Base-by-base conservation (phyloP, 352 stramenopile species). In the Globisporangium middletonii region DNA sequence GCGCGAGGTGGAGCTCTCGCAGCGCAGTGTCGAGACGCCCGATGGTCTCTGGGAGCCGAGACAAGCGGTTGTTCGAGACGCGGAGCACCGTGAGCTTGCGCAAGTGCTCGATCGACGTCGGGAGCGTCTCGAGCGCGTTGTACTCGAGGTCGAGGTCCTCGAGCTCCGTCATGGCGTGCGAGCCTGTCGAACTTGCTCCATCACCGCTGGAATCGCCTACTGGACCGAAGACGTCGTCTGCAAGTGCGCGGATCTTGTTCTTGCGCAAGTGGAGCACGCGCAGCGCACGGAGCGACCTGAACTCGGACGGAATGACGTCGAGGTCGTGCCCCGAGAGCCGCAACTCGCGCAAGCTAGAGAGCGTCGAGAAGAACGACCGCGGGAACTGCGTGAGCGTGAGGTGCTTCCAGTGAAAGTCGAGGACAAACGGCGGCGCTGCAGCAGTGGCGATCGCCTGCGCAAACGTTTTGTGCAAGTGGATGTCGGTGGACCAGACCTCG, bases 371-470 rank as follows among this genome's bases (percentile, higher is more conserved):
- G 55, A 89, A 89, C 3, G 61, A 52, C 0, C 49, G 50, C 41
- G 77, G 79, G 7, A 88, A 72, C 30, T 86, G 62, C 3, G 54
- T 50, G 5, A 77, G 57, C 0, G 68, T 62, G 18, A 92, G 69
- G 13, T 82, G 74, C 28, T 84, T 77, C 82, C 82, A 92, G 63
- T 90, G 82, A 51, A 89, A 84, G 35, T 82, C 76, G 8, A 92
- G 60, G 13, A 68, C 66, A 2, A 68, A 58, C 0, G 68, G 68
- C n/a, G 73, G 51, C 63, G 65, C 58, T 12, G 79, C 78, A 0
- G 49, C 49, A 19, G 66, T 53, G 0, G 58, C 19, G 19, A 92
- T 69, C 2, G 68, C 68, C 12, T 73, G 55, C 42, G 69, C 55
- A 23, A 92, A 78, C 38, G 85, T 73, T 0, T 64, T 65, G n/a